phyloP scores from a whole-genome alignment of 257 asterid genomes.

The Anisodus tanguticus region DNA sequence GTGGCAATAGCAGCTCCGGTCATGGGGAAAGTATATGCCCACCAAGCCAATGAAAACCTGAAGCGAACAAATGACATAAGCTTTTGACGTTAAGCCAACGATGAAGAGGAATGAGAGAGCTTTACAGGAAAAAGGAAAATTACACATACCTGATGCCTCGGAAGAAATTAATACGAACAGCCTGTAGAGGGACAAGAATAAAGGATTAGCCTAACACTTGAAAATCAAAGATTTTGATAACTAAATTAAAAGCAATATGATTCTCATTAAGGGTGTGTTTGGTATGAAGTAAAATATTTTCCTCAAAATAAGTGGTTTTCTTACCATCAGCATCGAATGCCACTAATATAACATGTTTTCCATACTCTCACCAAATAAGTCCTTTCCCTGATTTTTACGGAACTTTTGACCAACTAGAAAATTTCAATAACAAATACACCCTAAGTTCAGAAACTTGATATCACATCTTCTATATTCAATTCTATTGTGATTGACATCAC shows the following conservation, averaged over 20 bases:
- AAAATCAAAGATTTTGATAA: neutral
- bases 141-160: conserved; percentile 68
- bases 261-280: neutral
- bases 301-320: too few relatives aligned
- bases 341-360: too few relatives aligned
- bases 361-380: too few relatives aligned
- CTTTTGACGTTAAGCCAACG: neutral
- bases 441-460: conserved; percentile 3
- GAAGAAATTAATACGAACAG: conserved; percentile 79
- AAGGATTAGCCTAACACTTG: conserved; percentile 27
- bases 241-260: neutral
- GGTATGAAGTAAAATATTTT: too few relatives aligned
- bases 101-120: neutral
- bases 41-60: conserved; percentile 85
- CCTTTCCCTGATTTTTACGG: too few relatives aligned
- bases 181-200: conserved; percentile 46
- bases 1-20: conserved; percentile 80
- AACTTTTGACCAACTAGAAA: too few relatives aligned
- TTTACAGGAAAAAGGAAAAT: neutral
- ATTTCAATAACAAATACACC: too few relatives aligned
- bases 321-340: too few relatives aligned
- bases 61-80: neutral
- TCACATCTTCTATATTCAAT: neutral
- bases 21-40: conserved; percentile 97
- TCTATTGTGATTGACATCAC: neutral